phyloP scores from a whole-genome alignment of 148 eudicot genomes.

The Vaccinium myrtillus region DNA sequence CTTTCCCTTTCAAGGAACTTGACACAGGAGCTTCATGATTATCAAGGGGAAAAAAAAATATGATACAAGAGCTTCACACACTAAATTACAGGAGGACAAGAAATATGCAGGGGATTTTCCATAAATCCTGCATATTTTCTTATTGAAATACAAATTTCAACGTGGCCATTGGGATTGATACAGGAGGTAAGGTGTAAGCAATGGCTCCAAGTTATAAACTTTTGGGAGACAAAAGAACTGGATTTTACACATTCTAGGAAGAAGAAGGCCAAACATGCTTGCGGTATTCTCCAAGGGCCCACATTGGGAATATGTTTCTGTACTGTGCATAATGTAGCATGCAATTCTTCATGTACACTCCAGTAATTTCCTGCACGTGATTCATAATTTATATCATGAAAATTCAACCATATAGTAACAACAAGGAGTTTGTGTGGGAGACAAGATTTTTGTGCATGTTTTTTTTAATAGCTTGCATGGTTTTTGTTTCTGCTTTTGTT shows the following conservation, averaged over 20 bases:
- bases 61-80: no score
- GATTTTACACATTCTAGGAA: slow-evolving; percentile 9
- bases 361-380: slow-evolving; percentile 43
- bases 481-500: neutral
- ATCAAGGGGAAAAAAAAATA: no score
- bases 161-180: neutral
- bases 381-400: neutral
- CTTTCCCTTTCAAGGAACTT: neutral
- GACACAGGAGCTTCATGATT: neutral
- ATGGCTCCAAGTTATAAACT: neutral
- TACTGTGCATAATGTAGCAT: slow-evolving; percentile 52
- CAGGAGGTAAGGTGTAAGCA: neutral
- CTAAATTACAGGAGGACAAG: neutral
- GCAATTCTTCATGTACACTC: slow-evolving; percentile 53
- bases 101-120: neutral
- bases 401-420: neutral
- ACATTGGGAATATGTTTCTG: slow-evolving; percentile 49
- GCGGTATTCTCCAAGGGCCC: slow-evolving; percentile 55
- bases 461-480: neutral
- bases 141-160: neutral
- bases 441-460: neutral
- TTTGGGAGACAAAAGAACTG: neutral
- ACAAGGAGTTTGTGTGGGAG: neutral
- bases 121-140: neutral
- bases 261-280: slow-evolving; percentile 36